These are phyloP conservation scores for Pleurotus platypus DNA, from an alignment of 768 basidiomycete genomes.

Conservation along the genomic window DNA sequence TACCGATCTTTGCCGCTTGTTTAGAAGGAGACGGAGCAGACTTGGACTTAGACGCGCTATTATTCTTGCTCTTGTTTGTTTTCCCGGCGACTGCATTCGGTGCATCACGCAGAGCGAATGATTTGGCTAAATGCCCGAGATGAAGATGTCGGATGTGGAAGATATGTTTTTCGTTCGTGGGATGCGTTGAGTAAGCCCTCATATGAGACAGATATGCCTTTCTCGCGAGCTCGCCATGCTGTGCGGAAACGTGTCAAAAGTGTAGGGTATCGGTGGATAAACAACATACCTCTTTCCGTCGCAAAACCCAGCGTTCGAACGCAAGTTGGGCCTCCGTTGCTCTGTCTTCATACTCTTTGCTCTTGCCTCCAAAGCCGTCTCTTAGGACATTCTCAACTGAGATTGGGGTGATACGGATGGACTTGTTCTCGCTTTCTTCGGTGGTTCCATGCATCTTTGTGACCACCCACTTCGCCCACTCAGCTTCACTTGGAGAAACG, in stretches of 20 bases:
- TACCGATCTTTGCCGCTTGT: conserved; percentile 11
- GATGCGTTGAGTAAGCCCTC: conserved; percentile 96
- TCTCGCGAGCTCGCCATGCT: conserved; percentile 79
- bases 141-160: conserved; percentile 96
- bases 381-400: conserved; percentile 68
- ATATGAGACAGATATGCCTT: conserved; percentile 90
- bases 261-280: not conserved
- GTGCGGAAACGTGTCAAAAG: not conserved
- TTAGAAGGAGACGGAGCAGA: conserved; percentile 14
- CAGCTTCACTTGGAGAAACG: conserved; percentile 79
- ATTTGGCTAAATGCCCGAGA: conserved; percentile 90
- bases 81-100: conserved; percentile 47
- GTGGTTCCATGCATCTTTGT: conserved; percentile 65
- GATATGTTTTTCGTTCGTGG: conserved; percentile 90
- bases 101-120: conserved; percentile 87
- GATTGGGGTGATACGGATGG: conserved; percentile 53
- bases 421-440: conserved; percentile 25
- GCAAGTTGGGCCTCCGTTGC: conserved; percentile 95
- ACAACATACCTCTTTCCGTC: conserved; percentile 58
- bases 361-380: conserved; percentile 84
- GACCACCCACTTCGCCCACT: conserved; percentile 91
- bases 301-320: conserved; percentile 91
- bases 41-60: conserved; percentile 12
- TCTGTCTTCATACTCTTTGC: conserved; percentile 76
- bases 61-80: conserved; percentile 15